A percentile compares a stretch with the other conserved stretches of the same genome.
phyloP scores from a whole-genome alignment of 441 rosid species.

The Erodium texanum region DNA sequence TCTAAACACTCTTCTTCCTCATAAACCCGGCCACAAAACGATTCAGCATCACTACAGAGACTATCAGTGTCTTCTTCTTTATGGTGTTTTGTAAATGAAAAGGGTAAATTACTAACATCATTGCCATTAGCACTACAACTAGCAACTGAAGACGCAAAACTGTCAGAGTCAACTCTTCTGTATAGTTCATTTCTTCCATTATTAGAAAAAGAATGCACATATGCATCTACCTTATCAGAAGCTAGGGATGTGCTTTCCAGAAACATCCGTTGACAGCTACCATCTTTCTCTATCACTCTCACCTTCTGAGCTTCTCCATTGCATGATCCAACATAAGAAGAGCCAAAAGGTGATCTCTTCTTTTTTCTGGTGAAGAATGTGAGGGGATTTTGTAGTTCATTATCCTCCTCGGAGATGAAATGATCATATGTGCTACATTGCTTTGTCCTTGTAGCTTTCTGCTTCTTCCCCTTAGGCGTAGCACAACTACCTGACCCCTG shows the following conservation, averaged over 20 bases:
- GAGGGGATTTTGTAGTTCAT: neutral
- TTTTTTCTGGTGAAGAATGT: neutral
- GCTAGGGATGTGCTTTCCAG: neutral
- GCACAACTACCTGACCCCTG: neutral
- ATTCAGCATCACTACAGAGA: neutral
- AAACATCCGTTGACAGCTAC: neutral
- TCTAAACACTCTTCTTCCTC: neutral
- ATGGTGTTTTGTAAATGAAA: neutral
- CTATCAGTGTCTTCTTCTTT: neutral
- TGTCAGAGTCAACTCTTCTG: neutral
- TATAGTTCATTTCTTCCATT: neutral
- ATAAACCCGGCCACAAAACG: neutral
- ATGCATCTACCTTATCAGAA: conserved; percentile 2
- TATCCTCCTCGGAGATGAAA: too few relatives aligned
- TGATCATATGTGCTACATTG: neutral
- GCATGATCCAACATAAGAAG: neutral
- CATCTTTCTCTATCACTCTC: neutral
- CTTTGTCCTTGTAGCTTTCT: neutral
- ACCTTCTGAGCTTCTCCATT: neutral
- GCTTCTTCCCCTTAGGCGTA: neutral
- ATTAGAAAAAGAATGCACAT: conserved; percentile 24
- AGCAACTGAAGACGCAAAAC: neutral
- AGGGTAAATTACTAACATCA: neutral
- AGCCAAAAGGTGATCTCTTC: neutral
- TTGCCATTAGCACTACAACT: neutral